Base-by-base conservation (phyloP, 352 stramenopile genomes). In the Globisporangium canariense region DNA sequence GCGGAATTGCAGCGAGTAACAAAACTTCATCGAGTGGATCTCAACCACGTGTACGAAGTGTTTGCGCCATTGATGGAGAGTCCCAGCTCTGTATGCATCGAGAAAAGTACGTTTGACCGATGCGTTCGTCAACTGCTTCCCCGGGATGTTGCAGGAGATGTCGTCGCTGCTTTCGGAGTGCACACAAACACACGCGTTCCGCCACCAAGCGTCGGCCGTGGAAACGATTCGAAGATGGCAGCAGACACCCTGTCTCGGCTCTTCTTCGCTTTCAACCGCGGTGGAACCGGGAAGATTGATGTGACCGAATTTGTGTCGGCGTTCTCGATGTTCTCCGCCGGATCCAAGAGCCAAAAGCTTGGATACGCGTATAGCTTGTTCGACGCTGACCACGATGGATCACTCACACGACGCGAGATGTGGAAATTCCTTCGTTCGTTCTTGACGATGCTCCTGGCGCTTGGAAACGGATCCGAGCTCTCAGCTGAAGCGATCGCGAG, bases 341-440 rank as follows among this genome's bases (percentile, higher is more conserved):
- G 96, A 3, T 98, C 94, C 30, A 99, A 99, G 69, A 98, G 92
- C 58, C 90, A 94, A 43, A 99, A 99, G 60, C 81, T 99, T 0
- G 89, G 88, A 6, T 96, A 96, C 53, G 84, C 88, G 1, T 97
- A 91, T 62, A 77, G 77, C 10, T 53, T 97, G n/a, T 98, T 98
- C 67, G 95, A 98, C 65, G 74, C 82, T 32, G 89, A 98, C 67
- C 83, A 86, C 68, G 83, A 97, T 63, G 90, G 93, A 6, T 85
- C 83, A 14, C 74, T 99, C n/a, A 96, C 88, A 11, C 78, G 83
- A n/a, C 77, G 88, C 43, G 92, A 98, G 57, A 93, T 98, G 73
- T 95, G 81, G 70, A 93, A 91, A 58, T 98, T 96, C 71, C 59
- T 98, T 32, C 84, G 92, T 6, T 98, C 94, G 2, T 98, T 98